Percentiles rank a stretch among this genome's conserved stretches.
phyloP scores from a whole-genome alignment of 805 yeast species.

The Ogataea sp. region DNA sequence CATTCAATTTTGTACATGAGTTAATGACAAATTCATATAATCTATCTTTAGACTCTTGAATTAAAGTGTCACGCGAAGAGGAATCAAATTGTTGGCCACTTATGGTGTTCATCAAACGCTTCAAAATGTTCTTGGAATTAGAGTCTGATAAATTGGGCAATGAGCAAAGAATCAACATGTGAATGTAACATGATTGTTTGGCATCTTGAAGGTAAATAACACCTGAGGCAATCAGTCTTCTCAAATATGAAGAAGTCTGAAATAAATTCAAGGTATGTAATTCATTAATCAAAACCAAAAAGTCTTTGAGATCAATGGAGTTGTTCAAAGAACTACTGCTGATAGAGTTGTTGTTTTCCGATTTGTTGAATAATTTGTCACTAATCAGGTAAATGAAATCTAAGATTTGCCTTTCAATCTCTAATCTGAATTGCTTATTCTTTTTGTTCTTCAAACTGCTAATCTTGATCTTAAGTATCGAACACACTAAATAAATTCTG shows the following conservation, averaged over 20 bases:
- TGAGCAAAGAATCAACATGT: slow-evolving; percentile 47
- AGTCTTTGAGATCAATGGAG: slow-evolving; percentile 17
- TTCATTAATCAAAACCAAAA: slow-evolving; percentile 44
- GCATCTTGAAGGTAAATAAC: slow-evolving; percentile 55
- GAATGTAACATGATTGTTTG: slow-evolving; percentile 42
- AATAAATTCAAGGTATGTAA: slow-evolving; percentile 40
- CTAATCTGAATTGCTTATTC: slow-evolving; percentile 17
- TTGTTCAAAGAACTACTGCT: too few species aligned
- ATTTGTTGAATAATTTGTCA: slow-evolving; percentile 17
- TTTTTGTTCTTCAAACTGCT: slow-evolving; percentile 7
- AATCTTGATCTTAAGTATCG: slow-evolving; percentile 17
- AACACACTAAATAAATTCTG: slow-evolving; percentile 16
- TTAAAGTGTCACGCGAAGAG: slow-evolving; percentile 3
- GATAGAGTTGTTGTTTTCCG: slow-evolving; percentile 3
- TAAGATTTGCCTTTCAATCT: slow-evolving; percentile 23
- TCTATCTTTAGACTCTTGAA: slow-evolving; percentile 2
- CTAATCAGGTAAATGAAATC: slow-evolving; percentile 24
- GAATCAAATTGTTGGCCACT: slow-evolving; percentile 7
- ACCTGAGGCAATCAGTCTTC: slow-evolving; percentile 83
- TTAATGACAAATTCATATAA: slow-evolving; percentile 3
- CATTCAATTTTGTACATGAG: neutral
- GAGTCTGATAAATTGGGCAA: slow-evolving; percentile 43
- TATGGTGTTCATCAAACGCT: slow-evolving; percentile 20
- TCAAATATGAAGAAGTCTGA: slow-evolving; percentile 56
- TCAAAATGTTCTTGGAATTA: slow-evolving; percentile 25